Base-by-base conservation (phyloP, 139 green algal species). In the Prasinococcaceae sp. region DNA sequence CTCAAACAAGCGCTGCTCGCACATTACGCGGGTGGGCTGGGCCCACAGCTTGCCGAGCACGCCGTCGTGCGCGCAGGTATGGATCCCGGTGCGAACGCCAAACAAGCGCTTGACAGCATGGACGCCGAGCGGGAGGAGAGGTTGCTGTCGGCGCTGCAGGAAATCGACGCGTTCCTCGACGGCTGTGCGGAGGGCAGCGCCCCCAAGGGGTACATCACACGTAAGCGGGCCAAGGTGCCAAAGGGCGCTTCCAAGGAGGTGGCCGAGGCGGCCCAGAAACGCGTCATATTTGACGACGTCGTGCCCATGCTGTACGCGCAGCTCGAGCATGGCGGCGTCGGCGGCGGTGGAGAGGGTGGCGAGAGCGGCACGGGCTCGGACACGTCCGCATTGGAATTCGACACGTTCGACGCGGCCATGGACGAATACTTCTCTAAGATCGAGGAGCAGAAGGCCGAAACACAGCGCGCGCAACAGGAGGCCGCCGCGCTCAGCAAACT, bases 351-450 rank as follows among this genome's bases (percentile, higher is more conserved):
- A 68, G 38, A 10, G 9, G n/a, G 32, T 38, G 32, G 8, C 32
- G 32, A 38, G 32, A 10, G 32, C 8, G 32, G 10, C 8, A 8
- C 8, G 8, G 32, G 32, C 32, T 17, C 32, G 8, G 32, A 38
- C 10, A 8, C 32, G 50, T 24, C 16, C 3, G 24, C n/a, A n/a
- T n/a, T 61, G 28, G 43, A 58, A 20, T 92, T 93, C 50, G 44
- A 58, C 6, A 81, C 68, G 22, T 95, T 95, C 65, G 84, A 97
- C 50, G 76, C 51, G 1, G 88, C 86, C 4, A 20, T 96, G 48
- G 79, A 87, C 33, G 84, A 94, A 47, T 98, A 89, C 55, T 96
- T 79, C 60, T 69, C 65, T 35, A 90, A 87, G 65, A 74, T 85
- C n/a, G 73, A 86, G 55, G 69, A 65, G 12, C 83, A 94, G 75